A percentile compares a stretch with the other conserved stretches of the same genome.
phyloP scores from a whole-genome alignment of 164 flowering plant genomes.

The Aristolochia contorta region DNA sequence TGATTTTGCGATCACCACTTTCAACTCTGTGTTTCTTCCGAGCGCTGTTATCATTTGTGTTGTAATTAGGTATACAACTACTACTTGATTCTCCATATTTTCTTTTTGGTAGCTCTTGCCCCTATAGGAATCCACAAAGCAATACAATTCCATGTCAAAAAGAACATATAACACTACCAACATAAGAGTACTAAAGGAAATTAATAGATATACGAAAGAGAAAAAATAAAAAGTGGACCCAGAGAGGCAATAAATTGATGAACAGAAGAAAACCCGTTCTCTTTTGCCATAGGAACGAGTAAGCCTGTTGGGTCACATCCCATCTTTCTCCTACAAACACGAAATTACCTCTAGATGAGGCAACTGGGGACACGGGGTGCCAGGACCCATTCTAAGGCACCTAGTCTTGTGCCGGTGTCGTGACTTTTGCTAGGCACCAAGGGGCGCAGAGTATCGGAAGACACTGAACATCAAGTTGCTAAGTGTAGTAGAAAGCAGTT shows the following conservation, averaged over 20 bases:
- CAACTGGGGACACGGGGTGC: no score
- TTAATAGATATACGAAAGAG: no score
- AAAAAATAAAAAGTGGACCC: no score
- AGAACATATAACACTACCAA: background rate
- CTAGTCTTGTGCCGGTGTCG: no score
- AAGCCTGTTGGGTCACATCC: slow-evolving; percentile 78
- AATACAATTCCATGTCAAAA: background rate
- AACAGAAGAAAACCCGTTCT: slow-evolving; percentile 65
- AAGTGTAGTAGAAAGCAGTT: no score
- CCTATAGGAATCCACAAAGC: background rate
- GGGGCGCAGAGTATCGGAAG: no score
- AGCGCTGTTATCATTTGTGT: background rate
- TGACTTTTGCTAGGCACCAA: no score
- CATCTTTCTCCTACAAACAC: slow-evolving; percentile 63
- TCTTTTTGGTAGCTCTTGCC: background rate
- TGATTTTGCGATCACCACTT: background rate
- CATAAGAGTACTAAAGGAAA: background rate
- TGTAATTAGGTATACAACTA: background rate
- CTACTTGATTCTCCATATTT: background rate
- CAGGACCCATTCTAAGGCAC: no score
- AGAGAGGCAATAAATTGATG: slow-evolving; percentile 41
- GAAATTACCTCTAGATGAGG: no score
- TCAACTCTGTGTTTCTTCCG: background rate
- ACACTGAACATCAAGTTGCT: no score
- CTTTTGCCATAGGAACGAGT: slow-evolving; percentile 49